Evolutionary conservation across 2,329 filamentous ascomycete species (phyloP).

Genomic region (Fusarium abutilonis): DNA sequence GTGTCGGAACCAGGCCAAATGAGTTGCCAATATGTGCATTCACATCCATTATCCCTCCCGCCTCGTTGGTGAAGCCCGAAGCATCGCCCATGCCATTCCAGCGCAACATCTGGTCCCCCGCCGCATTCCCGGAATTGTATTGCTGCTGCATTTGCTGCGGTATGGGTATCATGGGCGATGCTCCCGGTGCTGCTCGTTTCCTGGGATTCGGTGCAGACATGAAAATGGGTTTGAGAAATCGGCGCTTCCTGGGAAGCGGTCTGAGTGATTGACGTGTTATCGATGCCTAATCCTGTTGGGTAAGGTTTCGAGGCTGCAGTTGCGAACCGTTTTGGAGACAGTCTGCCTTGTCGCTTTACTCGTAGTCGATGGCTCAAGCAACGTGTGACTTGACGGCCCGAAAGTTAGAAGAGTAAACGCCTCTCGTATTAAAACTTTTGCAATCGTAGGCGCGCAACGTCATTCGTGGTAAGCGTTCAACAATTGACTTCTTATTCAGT

Average conservation of each 20-base stretch:
- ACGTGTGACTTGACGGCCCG: background rate
- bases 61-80: slow-evolving; percentile 47
- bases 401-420: slow-evolving; percentile 4
- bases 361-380: slow-evolving; percentile 8
- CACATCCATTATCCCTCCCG: slow-evolving; percentile 44
- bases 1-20: slow-evolving; percentile 53
- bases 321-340: slow-evolving; percentile 13
- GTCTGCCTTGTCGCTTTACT: slow-evolving; percentile 20
- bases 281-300: slow-evolving; percentile 36
- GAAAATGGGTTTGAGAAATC: slow-evolving; percentile 12
- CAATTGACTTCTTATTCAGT: slow-evolving; percentile 6
- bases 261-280: slow-evolving; percentile 23
- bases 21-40: slow-evolving; percentile 49
- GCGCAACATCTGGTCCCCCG: slow-evolving; percentile 58
- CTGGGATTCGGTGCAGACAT: slow-evolving; percentile 65
- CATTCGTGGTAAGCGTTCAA: slow-evolving; percentile 25
- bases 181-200: slow-evolving; percentile 79
- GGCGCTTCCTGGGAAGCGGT: slow-evolving; percentile 29
- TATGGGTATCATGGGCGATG: slow-evolving; percentile 69
- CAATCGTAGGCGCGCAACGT: slow-evolving; percentile 13
- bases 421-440: slow-evolving; percentile 19
- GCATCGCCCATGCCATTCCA: slow-evolving; percentile 57
- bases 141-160: slow-evolving; percentile 61
- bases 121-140: slow-evolving; percentile 57
- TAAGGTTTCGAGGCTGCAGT: slow-evolving; percentile 24